Percentiles rank a stretch among this genome's conserved stretches.
phyloP scores from a whole-genome alignment of 768 basidiomycete species.

The Naganishia antarctica region DNA sequence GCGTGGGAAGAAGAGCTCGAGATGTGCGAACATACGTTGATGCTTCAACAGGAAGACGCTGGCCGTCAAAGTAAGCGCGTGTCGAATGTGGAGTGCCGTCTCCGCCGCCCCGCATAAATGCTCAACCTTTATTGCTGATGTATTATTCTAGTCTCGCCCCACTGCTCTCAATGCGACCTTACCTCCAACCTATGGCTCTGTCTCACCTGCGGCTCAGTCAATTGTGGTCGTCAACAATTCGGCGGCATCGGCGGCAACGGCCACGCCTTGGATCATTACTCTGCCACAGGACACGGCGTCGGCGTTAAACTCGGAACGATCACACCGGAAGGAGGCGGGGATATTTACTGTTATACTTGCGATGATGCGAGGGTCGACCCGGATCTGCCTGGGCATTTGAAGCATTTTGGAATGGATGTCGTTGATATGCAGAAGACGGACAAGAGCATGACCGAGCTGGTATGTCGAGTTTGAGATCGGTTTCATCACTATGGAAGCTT shows the following conservation, averaged over 20 bases:
- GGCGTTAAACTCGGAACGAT: conserved; percentile 95
- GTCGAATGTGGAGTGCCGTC: too few relatives aligned
- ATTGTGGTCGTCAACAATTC: conserved; percentile 80
- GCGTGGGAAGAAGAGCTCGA: conserved; percentile 95
- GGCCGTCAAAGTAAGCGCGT: conserved; percentile 29
- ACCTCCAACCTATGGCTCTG: conserved; percentile 95
- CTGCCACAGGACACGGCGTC: conserved; percentile 67
- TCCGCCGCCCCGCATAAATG: neutral
- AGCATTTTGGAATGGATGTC: conserved; percentile 81
- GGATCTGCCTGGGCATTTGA: conserved; percentile 65
- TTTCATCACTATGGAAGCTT: neutral
- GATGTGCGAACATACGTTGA: conserved; percentile 74
- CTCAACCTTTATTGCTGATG: too few relatives aligned
- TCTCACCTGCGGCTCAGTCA: conserved; percentile 79
- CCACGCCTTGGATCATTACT: conserved; percentile 75
- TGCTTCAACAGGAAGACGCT: conserved; percentile 54
- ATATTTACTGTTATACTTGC: conserved; percentile 89
- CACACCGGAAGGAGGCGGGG: conserved; percentile 86
- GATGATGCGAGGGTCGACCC: conserved; percentile 77
- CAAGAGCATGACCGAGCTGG: conserved; percentile 93
- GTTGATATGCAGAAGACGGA: conserved; percentile 79
- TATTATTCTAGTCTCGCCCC: conserved; percentile 76
- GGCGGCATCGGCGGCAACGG: conserved; percentile 81
- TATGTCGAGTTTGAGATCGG: conserved; percentile 47
- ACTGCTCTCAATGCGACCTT: conserved; percentile 76